Base-by-base conservation (phyloP, 495 filamentous ascomycete genomes). In the Hyaloscypha variabilis region DNA sequence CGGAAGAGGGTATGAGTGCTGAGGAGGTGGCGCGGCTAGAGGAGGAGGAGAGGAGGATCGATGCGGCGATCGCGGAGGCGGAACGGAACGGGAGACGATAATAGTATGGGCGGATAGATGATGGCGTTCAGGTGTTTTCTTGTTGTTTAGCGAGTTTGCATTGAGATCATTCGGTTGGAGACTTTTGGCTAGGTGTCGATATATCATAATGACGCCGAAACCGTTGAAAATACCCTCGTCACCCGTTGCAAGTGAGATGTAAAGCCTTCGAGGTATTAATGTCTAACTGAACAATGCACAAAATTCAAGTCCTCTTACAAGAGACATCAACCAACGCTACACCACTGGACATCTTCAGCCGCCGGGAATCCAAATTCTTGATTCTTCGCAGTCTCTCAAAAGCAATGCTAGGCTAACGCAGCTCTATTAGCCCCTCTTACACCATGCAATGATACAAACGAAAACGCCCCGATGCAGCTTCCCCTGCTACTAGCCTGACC, bases 1-100 rank as follows among this genome's bases (percentile, higher is more conserved):
- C 55, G 10, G 70, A 72, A 36, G 57, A 56, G 34, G 65, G 61
- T 1, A 67, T 69, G 65, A 72, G 56, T 49, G 51, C 46, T 1
- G 70, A 67, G n/a, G 70, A 72, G 28, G 26, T 66, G 17, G 67
- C 64, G 61, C 52, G 70, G 57, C 49, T 72, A 24, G 70, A 72
- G 26, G 70, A 72, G 36, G 70, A 72, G 46, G 70, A 72, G 64
- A 64, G 64, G 58, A 65, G 64, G 42, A 72, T 72, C n/a, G 70
- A 72, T 54, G 70, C 60, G 26, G 70, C 70, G 56, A 72, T 72
- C 51, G 70, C 70, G 28, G 70, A 67, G 36, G 64, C 67, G 31
- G 67, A 72, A 28, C 25, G 56, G 23, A 49, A 23, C 24, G 56
- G 66, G 34, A 29, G 63, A 49, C 42, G 49, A 34, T 57, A 26